Evolutionary conservation across 148 eudicot species (phyloP).

Genomic region (Amaranthus cruentus): DNA sequence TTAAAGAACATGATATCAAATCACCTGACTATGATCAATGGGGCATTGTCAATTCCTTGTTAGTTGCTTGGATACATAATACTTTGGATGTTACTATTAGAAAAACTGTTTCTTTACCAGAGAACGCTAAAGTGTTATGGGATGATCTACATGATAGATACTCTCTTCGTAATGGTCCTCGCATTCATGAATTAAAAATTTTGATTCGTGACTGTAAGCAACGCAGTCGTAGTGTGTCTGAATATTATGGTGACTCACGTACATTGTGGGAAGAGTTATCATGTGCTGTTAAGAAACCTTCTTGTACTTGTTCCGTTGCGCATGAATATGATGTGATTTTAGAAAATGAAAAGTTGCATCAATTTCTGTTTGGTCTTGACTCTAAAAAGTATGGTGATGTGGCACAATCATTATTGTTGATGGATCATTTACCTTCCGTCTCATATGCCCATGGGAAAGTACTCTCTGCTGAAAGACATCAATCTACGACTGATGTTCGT

Average conservation of each 20-base stretch:
- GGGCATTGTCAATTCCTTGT: conserved; percentile 3
- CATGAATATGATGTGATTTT: neutral
- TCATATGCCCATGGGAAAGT: neutral
- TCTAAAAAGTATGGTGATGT: neutral
- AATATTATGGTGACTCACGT: neutral
- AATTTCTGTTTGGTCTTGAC: neutral
- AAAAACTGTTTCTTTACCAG: neutral
- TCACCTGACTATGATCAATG: neutral
- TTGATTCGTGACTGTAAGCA: neutral
- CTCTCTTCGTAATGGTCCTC: neutral
- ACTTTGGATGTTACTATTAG: neutral
- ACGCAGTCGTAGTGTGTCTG: neutral
- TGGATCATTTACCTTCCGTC: neutral
- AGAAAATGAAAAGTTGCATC: neutral
- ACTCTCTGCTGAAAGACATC: neutral
- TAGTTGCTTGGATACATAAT: conserved; percentile 4
- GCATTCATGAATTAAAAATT: neutral
- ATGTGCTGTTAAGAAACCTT: neutral
- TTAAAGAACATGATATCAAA: neutral
- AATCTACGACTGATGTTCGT: neutral
- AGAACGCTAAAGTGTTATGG: neutral
- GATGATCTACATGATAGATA: neutral
- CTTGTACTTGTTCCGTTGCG: neutral
- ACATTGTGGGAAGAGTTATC: neutral
- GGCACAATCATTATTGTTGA: neutral